These are phyloP conservation scores for Fusarium sp. DNA, from an alignment of 2,329 filamentous ascomycete species.

Conservation along the genomic window DNA sequence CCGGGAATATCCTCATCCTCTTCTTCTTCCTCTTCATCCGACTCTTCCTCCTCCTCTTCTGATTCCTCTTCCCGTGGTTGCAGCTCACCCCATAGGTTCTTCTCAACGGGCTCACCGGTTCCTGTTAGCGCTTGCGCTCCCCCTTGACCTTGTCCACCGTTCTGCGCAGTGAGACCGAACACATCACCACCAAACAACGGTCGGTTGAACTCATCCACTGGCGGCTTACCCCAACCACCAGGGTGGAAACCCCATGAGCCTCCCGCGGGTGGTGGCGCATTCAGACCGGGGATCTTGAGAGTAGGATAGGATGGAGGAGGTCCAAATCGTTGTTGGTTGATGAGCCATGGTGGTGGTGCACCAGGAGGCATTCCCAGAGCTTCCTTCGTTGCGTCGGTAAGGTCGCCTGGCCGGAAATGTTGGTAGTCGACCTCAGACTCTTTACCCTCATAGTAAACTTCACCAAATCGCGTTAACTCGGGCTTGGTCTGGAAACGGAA, in stretches of 20 bases:
- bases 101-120: constrained; percentile 85
- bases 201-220: constrained; percentile 92
- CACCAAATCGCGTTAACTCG: constrained; percentile 91
- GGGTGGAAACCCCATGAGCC: constrained; percentile 96
- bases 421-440: constrained; percentile 96
- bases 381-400: constrained; percentile 91
- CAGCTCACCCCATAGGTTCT: constrained; percentile 91
- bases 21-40: constrained; percentile 77
- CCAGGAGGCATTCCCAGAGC: constrained; percentile 94
- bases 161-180: constrained; percentile 78
- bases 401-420: constrained; percentile 89
- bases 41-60: constrained; percentile 82
- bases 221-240: constrained; percentile 96
- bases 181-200: constrained; percentile 96
- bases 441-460: constrained; percentile 99
- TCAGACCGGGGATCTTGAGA: constrained; percentile 94
- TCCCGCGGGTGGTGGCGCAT: constrained; percentile 90
- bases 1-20: constrained; percentile 73
- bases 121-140: constrained; percentile 56
- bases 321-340: constrained; percentile 95
- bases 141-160: constrained; percentile 56
- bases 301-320: constrained; percentile 95
- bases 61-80: constrained; percentile 83
- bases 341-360: constrained; percentile 95
- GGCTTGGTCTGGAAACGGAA: constrained; percentile 98